Conservation (phyloP, 2,329 filamentous ascomycete species). For the Cryphonectria nitschkei region DNA sequence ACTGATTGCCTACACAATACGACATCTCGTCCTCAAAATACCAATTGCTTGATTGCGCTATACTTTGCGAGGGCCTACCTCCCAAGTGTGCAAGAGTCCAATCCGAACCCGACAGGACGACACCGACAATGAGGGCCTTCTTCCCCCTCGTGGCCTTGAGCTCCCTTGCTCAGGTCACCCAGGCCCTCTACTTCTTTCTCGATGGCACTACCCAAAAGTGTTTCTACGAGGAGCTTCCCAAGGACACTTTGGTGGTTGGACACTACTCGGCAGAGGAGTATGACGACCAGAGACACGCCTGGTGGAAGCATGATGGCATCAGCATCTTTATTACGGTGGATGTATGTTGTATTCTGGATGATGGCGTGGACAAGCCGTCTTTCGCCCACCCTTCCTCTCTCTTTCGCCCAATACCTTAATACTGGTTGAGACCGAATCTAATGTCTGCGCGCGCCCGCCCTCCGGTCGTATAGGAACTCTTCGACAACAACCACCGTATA, state of each 20-base stretch:
- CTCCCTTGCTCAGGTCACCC: constrained; percentile 74
- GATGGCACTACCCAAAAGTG: constrained; percentile 86
- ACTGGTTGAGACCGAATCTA: constrained; percentile 13
- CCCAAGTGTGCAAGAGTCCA: not conserved
- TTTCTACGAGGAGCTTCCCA: constrained; percentile 97
- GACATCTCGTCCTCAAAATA: not conserved
- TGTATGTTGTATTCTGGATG: constrained; percentile 55
- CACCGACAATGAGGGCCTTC: constrained; percentile 58
- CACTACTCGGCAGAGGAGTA: constrained; percentile 88
- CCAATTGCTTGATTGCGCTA: not conserved
- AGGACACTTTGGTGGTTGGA: constrained; percentile 94
- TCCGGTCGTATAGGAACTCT: constrained; percentile 67
- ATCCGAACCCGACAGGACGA: constrained; percentile 2
- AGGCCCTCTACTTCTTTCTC: constrained; percentile 94
- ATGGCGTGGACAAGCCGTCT: not conserved
- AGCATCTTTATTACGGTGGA: constrained; percentile 92
- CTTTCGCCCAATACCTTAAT: not conserved
- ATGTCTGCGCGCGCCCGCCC: not conserved
- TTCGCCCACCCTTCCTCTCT: not conserved
- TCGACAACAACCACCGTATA: constrained; percentile 97
- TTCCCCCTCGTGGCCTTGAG: constrained; percentile 69
- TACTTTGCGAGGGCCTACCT: not conserved
- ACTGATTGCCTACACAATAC: not conserved
- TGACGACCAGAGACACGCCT: constrained; percentile 70
- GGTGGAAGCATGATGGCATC: constrained; percentile 73